Base-by-base conservation (phyloP, 768 basidiomycete species). In the Tylopilus balloui region DNA sequence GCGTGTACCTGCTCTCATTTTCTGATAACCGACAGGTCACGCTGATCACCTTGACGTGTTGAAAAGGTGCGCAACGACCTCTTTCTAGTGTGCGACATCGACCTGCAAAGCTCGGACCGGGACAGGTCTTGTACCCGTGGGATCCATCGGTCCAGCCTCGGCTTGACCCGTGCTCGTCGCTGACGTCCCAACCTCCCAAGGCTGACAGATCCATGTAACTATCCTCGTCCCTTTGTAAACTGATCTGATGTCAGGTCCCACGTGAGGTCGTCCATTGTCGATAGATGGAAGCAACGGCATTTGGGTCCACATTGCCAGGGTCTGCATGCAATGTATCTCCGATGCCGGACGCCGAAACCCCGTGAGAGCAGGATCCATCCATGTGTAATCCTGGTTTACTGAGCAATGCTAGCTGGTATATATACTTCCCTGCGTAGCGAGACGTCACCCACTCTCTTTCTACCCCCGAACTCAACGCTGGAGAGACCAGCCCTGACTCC, bases 171-270 rank as follows among this genome's bases (percentile, higher is more conserved):
- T n/a, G n/a, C n/a, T n/a, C n/a, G n/a, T n/a, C n/a, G n/a, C n/a
- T n/a, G n/a, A 12, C 10, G 10, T 28, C 28, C 28, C 28, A 10
- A 28, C 4, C 28, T 5, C 28, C 28, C 28, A 28, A 27, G 9
- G 39, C 15, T 27, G n/a, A 25, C 39, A 12, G 25, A 41, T 15
- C 8, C n/a, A n/a, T n/a, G n/a, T 8, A 13, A 15, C 14, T 39
- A 23, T 24, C 20, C 21, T 25, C n/a, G 12, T 9, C 36, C n/a
- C 50, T 52, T 51, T 52, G 31, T 51, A 50, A 51, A 52, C 31
- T 23, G 24, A 34, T 14, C 15, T n/a, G 6, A 10, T n/a, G 17
- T n/a, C 23, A 15, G 12, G 5, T 11, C 9, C n/a, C 39, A 27
- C 31, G 43, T 46, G 42, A 24, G 35, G 15, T 47, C 17, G 1